phyloP scores from a whole-genome alignment of 164 flowering plant species.

The Litsea cubeba region DNA sequence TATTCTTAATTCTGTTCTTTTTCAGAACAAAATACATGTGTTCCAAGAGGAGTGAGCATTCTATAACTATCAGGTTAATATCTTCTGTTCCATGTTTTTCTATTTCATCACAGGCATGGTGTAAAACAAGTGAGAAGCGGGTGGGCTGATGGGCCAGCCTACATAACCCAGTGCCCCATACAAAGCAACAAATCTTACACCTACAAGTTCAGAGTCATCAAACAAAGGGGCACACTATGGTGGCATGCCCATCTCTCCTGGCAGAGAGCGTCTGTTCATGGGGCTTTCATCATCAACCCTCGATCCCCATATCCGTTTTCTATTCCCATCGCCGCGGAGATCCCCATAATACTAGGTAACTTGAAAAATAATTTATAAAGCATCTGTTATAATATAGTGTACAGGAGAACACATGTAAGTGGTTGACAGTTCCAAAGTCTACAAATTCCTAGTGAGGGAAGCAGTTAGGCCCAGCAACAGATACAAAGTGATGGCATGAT shows the following conservation, averaged over 20 bases:
- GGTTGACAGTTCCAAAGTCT: too few relatives aligned
- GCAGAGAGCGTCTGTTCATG: constrained; percentile 60
- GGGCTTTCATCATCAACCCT: constrained; percentile 58
- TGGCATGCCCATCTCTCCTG: constrained; percentile 66
- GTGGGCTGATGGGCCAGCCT: constrained; percentile 67
- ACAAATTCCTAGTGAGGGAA: too few relatives aligned
- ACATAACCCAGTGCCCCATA: constrained; percentile 63
- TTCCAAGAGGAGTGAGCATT: too few relatives aligned
- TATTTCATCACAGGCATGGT: constrained; percentile 42
- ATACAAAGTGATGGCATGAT: too few relatives aligned
- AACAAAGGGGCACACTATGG: constrained; percentile 49
- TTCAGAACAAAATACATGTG: too few relatives aligned
- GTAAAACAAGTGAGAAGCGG: constrained; percentile 40
- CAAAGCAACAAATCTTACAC: constrained; percentile 39
- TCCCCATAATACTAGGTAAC: constrained; percentile 36
- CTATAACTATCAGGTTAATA: too few relatives aligned
- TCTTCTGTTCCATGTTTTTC: too few relatives aligned
- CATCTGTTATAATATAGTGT: neutral
- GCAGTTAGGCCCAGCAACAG: too few relatives aligned
- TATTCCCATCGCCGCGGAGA: constrained; percentile 27
- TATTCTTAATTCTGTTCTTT: too few relatives aligned
- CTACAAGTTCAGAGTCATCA: constrained; percentile 38
- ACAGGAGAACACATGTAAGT: too few relatives aligned
- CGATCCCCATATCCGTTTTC: constrained; percentile 45
- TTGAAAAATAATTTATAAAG: neutral